These are phyloP conservation scores for Leishmania tarentolae DNA, from an alignment of 208 protist species.

Conservation along the genomic window DNA sequence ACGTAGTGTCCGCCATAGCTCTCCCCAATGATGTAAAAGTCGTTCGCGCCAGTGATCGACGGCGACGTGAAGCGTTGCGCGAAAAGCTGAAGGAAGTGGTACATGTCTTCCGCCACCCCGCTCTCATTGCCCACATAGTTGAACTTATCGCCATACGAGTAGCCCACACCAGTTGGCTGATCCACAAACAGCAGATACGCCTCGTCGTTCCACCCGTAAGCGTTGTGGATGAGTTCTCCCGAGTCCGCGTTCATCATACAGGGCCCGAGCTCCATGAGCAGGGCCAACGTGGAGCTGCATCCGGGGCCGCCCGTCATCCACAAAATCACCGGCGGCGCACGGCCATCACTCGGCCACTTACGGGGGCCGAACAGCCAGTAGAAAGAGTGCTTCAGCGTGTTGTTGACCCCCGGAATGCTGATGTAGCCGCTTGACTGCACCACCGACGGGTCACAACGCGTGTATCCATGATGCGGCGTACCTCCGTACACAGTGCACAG, in stretches of 20 bases:
- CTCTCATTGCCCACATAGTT: constrained; percentile 72
- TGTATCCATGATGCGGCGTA: constrained; percentile 4
- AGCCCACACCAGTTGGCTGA: constrained; percentile 89
- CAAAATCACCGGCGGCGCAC: constrained; percentile 64
- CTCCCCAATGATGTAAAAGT: constrained; percentile 86
- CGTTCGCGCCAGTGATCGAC: constrained; percentile 55
- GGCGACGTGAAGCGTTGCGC: constrained; percentile 44
- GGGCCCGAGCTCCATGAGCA: constrained; percentile 83
- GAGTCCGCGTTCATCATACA: constrained; percentile 67
- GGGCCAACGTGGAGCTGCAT: constrained; percentile 69
- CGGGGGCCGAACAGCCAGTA: constrained; percentile 91
- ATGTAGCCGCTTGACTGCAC: constrained; percentile 81
- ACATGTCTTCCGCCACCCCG: constrained; percentile 88
- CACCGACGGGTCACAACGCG: constrained; percentile 19
- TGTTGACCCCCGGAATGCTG: constrained; percentile 51
- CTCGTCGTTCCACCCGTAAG: constrained; percentile 80
- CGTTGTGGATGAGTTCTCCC: constrained; percentile 54
- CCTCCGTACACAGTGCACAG: neutral
- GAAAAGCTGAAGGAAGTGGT: constrained; percentile 80
- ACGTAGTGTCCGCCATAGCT: constrained; percentile 87
- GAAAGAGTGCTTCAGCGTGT: constrained; percentile 75
- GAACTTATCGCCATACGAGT: constrained; percentile 60
- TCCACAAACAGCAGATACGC: constrained; percentile 92
- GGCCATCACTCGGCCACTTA: constrained; percentile 38
- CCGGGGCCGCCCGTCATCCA: constrained; percentile 94